Conservation (phyloP, 805 yeast genomes). For the Wickerhamiella spandovensis region DNA sequence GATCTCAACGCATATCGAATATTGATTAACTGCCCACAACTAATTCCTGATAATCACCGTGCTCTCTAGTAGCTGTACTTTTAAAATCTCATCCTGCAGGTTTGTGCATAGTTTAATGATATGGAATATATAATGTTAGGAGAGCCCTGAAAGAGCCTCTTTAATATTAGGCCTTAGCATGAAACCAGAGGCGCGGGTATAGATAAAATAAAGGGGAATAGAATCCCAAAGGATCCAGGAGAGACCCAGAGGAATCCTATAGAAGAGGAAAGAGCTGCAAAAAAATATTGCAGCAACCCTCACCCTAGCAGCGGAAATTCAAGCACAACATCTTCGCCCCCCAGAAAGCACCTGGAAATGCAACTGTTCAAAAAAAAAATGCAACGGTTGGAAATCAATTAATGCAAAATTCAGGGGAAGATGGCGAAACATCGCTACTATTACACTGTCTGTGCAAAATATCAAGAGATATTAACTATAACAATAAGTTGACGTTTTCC, state of each 20-base stretch:
- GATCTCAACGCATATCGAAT: too few species aligned
- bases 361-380: too few species aligned
- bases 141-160: not conserved
- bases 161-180: not conserved
- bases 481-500: not conserved
- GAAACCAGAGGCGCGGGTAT: not conserved
- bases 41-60: too few species aligned
- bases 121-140: not conserved
- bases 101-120: not conserved
- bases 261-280: not conserved
- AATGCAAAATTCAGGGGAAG: not conserved
- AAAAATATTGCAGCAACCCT: not conserved
- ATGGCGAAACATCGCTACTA: not conserved
- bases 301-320: not conserved
- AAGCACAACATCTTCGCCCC: too few species aligned
- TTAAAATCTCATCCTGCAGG: too few species aligned
- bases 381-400: too few species aligned
- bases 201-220: not conserved
- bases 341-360: too few species aligned
- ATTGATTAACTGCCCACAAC: too few species aligned
- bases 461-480: not conserved
- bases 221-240: not conserved
- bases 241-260: not conserved
- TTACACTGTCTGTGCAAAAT: not conserved
- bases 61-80: too few species aligned